phyloP scores from a whole-genome alignment of 306 rosid species.

The apple (Malus domestica) region ASM211411v1 NC_041789.1:15762001-15762500 shows the following conservation, averaged over 20 bases:
- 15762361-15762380: too few relatives aligned
- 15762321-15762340: background rate
- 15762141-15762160: constrained; percentile 48
- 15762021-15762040: constrained; percentile 42
- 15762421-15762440: too few relatives aligned
- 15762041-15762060: constrained; percentile 85
- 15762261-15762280: background rate
- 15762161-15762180: constrained; percentile 28
- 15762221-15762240: background rate
- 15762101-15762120: constrained; percentile 54
- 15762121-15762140: constrained; percentile 61
- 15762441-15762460: too few relatives aligned
- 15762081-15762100: constrained; percentile 55
- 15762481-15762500: too few relatives aligned
- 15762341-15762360: too few relatives aligned
- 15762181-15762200: constrained; percentile 4
- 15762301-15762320: background rate
- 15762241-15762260: background rate
- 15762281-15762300: background rate
- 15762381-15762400: too few relatives aligned
- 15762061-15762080: constrained; percentile 94
- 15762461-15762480: too few relatives aligned
- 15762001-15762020: background rate
- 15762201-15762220: background rate
- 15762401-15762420: too few relatives aligned